Evolutionary conservation across 2,329 filamentous ascomycete genomes (phyloP).

Genomic region (Trematosphaeria pertusa): DNA sequence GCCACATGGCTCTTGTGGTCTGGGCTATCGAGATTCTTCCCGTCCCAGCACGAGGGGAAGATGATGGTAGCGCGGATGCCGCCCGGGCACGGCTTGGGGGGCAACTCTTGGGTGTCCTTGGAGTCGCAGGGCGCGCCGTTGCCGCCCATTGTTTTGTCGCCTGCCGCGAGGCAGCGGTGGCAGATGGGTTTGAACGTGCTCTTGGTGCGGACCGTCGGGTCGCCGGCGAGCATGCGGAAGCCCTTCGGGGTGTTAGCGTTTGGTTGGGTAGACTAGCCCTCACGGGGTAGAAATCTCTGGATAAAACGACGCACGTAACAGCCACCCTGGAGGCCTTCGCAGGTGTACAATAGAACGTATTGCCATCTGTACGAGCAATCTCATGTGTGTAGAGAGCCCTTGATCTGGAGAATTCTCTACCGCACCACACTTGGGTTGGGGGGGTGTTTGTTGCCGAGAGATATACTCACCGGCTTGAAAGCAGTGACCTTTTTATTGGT

Average conservation of each 20-base stretch:
- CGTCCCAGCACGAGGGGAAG: conserved; percentile 78
- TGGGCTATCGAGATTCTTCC: conserved; percentile 57
- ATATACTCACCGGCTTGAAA: conserved; percentile 5
- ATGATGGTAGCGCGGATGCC: conserved; percentile 75
- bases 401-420: too few species aligned
- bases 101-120: conserved; percentile 46
- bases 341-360: too few species aligned
- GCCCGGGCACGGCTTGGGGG: conserved; percentile 75
- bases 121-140: conserved; percentile 29
- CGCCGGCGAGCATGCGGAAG: conserved; percentile 19
- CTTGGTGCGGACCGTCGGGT: conserved; percentile 10
- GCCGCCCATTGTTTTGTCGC: conserved; percentile 26
- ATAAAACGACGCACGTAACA: too few species aligned
- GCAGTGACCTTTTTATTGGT: conserved; percentile 39
- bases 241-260: conserved; percentile 4
- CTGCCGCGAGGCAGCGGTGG: conserved; percentile 27
- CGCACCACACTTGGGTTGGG: too few species aligned
- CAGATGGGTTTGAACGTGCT: conserved; percentile 16
- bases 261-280: too few species aligned
- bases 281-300: too few species aligned
- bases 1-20: conserved; percentile 70
- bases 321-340: too few species aligned
- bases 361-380: too few species aligned
- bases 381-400: too few species aligned
- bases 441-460: not conserved